These are phyloP conservation scores for Exophiala sideris DNA, from an alignment of 2,329 filamentous ascomycete genomes.

Conservation along the genomic window DNA sequence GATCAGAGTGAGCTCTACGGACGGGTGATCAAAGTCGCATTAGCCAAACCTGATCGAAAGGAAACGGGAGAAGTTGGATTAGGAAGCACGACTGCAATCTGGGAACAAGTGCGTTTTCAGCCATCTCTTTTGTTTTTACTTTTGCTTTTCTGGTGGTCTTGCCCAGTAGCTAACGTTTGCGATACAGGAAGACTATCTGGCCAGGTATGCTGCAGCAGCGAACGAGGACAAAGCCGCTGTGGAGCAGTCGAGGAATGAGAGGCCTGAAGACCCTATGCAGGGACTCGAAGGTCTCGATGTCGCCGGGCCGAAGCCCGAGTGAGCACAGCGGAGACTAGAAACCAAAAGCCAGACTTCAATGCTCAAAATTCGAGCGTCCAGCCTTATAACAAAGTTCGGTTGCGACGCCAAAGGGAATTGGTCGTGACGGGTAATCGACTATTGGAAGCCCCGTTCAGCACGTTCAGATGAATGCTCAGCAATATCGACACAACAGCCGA, in stretches of 20 bases:
- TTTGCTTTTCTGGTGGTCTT: constrained; percentile 23
- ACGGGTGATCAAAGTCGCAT: constrained; percentile 83
- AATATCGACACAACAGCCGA: too few relatives aligned
- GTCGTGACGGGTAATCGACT: too few relatives aligned
- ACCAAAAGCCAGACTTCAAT: not conserved
- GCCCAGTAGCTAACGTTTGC: not conserved
- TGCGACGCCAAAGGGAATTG: too few relatives aligned
- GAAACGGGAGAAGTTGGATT: constrained; percentile 68
- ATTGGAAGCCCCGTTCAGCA: too few relatives aligned
- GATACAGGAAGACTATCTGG: constrained; percentile 82
- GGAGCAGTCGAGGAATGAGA: constrained; percentile 50
- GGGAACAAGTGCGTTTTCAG: constrained; percentile 78
- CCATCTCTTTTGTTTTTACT: constrained; percentile 20
- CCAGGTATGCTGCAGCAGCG: constrained; percentile 79
- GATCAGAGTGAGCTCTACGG: constrained; percentile 95
- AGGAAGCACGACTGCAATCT: constrained; percentile 89
- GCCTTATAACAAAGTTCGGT: too few relatives aligned
- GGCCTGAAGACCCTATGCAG: constrained; percentile 86
- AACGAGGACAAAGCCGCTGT: constrained; percentile 67
- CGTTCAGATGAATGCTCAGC: too few relatives aligned
- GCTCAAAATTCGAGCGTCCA: too few relatives aligned
- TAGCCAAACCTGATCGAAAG: constrained; percentile 81
- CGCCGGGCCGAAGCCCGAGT: constrained; percentile 81
- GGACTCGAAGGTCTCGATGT: constrained; percentile 90
- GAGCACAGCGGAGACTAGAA: constrained; percentile 1